These are phyloP conservation scores for Aspergillus ibericus DNA, from an alignment of 2,329 filamentous ascomycete genomes.

Conservation along the genomic window DNA sequence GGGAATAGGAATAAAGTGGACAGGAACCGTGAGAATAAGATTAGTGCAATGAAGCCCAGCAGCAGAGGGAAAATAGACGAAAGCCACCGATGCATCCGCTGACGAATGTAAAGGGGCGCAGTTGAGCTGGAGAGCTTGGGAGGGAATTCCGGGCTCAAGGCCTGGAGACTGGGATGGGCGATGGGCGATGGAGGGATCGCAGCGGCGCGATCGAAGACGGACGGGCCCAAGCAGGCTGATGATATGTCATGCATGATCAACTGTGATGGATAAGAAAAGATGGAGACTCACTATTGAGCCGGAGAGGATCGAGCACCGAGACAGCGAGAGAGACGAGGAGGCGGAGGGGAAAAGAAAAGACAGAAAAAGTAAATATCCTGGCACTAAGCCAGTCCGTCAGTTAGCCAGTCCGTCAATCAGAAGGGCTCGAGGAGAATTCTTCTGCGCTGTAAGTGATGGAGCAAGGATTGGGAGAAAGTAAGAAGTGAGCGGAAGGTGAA, in stretches of 20 bases:
- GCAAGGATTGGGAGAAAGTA: no score
- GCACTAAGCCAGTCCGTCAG: neutral
- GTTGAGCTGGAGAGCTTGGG: constrained; percentile 5
- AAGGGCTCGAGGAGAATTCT: neutral
- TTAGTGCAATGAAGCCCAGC: constrained; percentile 11
- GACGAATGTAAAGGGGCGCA: constrained; percentile 21
- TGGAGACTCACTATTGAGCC: neutral
- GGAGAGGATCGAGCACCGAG: neutral
- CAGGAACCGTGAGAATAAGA: neutral
- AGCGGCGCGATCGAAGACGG: constrained; percentile 9
- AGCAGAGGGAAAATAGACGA: constrained; percentile 10
- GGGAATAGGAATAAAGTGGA: neutral
- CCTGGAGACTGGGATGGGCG: constrained; percentile 5
- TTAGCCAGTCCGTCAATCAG: neutral
- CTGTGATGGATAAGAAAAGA: constrained; percentile 12
- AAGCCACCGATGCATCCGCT: constrained; percentile 16
- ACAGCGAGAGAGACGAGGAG: neutral
- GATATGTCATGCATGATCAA: constrained; percentile 27
- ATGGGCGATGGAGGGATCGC: constrained; percentile 16
- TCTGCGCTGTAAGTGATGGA: no score
- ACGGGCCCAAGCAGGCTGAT: constrained; percentile 4
- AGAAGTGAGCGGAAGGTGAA: no score
- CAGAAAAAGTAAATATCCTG: neutral
- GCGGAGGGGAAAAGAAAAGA: neutral
- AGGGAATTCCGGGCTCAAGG: neutral